Evolutionary conservation across 192 early-diverging fungal species (phyloP), one percentile per base, ranked within the genome.

Genomic region (Backusella circina): DNA sequence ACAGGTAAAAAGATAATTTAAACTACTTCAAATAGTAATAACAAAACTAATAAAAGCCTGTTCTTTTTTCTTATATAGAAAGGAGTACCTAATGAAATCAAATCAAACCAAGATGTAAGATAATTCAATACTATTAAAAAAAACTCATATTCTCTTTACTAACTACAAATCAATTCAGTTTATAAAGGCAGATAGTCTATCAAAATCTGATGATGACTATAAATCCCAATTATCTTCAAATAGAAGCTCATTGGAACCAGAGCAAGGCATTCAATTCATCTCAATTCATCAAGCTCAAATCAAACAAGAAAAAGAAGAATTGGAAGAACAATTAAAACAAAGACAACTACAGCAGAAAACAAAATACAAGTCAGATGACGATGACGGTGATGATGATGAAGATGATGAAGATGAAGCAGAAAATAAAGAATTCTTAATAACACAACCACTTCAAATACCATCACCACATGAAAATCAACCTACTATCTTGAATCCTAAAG

Each of bases 1-100:
- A 31, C 93, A 93, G 83, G 87, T 84, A 76, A 41, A 41, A 41
- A 15, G 12, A 41, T 5, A n/a, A n/a, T 41, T 5, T 41, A 41
- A 16, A 16, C 16, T 16, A 41, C 16, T 41, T 41, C 39, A 41
- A 41, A 41, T 41, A 41, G 39, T 54, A 78, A 79, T 79, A 80
- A 68, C 74, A 78, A 35, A 81, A 87, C 13, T 78, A 71, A 65
- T 81, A 70, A 31, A 73, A 73, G 35, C 79, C 86, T 68, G 54
- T 72, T 38, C 79, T 39, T 32, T 50, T 47, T 75, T 77, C 64
- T 70, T 13, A 50, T 79, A 12, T 69, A 78, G 80, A 72, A 78
- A 38, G 73, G 73, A 16, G 66, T 75, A 33, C 80, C 82, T 18
- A 70, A 81, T 35, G 82, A 83, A 67, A 78, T 72, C 38, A 80